Conservation (phyloP, 1,284 basidiomycete genomes). For the Malassezia slooffiae region DNA sequence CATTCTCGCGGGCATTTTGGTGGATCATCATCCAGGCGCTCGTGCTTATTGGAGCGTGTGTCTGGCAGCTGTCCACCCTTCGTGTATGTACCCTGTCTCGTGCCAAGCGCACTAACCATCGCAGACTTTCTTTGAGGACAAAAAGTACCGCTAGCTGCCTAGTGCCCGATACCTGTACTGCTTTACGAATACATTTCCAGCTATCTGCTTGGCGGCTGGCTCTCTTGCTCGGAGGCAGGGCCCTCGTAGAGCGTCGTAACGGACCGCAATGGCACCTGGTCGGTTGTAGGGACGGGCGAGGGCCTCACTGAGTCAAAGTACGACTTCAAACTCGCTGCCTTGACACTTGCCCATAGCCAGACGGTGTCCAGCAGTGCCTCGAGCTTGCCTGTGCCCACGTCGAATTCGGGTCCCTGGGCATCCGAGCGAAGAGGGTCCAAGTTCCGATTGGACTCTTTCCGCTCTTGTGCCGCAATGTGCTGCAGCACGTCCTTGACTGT, state of each 20-base stretch:
- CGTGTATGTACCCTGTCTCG: constrained; percentile 56
- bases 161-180: no score
- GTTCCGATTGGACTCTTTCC: no score
- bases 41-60: constrained; percentile 70
- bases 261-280: constrained; percentile 2
- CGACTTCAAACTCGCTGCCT: no score
- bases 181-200: no score
- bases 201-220: no score
- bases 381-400: constrained; percentile 24
- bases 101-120: background rate
- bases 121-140: constrained; percentile 41
- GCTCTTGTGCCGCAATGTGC: constrained; percentile 35
- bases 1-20: constrained; percentile 82
- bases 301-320: no score
- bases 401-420: constrained; percentile 5
- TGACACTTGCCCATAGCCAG: background rate
- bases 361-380: constrained; percentile 21
- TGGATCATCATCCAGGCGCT: constrained; percentile 78
- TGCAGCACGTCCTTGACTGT: constrained; percentile 87
- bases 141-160: constrained; percentile 42
- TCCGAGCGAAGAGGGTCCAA: background rate
- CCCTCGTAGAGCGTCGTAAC: constrained; percentile 7
- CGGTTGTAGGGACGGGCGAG: no score
- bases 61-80: constrained; percentile 85
- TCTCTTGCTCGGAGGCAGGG: no score